Evolutionary conservation across 2,329 filamentous ascomycete species (phyloP).

Genomic region (Colletotrichum cuscutae): DNA sequence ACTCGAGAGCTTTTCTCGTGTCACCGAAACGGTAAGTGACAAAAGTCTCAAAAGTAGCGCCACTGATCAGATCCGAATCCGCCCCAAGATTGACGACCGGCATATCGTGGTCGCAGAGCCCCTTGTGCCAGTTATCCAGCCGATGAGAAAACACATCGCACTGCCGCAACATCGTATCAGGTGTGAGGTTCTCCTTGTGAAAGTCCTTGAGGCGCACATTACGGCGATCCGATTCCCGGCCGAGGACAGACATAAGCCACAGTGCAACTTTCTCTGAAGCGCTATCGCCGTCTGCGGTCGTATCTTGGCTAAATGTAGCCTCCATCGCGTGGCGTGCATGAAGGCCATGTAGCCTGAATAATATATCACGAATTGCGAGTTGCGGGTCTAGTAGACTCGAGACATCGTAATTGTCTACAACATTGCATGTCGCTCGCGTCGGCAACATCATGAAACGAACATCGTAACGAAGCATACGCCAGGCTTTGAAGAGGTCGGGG

Average conservation of each 20-base stretch:
- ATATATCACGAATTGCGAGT: slow-evolving; percentile 17
- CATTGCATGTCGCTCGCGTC: background rate
- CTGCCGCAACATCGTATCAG: background rate
- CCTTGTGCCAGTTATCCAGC: slow-evolving; percentile 15
- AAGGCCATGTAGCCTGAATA: background rate
- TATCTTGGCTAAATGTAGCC: slow-evolving; percentile 1
- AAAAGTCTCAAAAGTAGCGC: slow-evolving; percentile 14
- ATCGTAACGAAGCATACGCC: slow-evolving; percentile 27
- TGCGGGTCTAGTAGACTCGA: slow-evolving; percentile 21
- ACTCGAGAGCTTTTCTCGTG: slow-evolving; percentile 8
- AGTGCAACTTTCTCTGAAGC: slow-evolving; percentile 22
- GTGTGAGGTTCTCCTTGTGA: slow-evolving; percentile 2
- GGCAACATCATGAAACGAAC: slow-evolving; percentile 3
- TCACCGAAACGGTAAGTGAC: slow-evolving; percentile 11
- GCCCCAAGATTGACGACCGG: slow-evolving; percentile 3
- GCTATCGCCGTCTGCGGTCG: background rate
- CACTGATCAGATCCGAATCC: slow-evolving; percentile 4
- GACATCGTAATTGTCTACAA: slow-evolving; percentile 10
- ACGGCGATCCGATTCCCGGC: slow-evolving; percentile 1
- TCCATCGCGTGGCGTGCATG: slow-evolving; percentile 14
- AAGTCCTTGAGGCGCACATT: slow-evolving; percentile 17
- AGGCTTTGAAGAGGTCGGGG: slow-evolving; percentile 29
- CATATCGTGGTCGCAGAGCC: slow-evolving; percentile 14
- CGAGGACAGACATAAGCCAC: slow-evolving; percentile 13
- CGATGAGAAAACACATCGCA: slow-evolving; percentile 7